phyloP scores from a whole-genome alignment of 1,284 basidiomycete genomes.

The Psilocybe mexicana region DNA sequence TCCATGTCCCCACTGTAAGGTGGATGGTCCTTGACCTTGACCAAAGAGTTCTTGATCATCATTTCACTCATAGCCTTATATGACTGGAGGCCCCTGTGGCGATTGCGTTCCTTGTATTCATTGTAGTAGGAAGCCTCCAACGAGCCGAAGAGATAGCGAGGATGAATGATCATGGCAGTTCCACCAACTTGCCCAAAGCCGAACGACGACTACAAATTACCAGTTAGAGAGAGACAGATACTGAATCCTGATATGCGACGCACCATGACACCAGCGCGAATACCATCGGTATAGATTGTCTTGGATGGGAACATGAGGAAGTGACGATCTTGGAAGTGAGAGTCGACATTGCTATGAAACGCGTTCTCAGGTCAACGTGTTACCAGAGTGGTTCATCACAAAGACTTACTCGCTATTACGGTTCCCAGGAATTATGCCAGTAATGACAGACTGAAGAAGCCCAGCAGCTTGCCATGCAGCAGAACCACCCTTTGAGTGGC shows the following conservation, averaged over 20 bases:
- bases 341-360: constrained; percentile 80
- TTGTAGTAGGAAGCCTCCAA: constrained; percentile 76
- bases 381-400: constrained; percentile 8
- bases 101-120: constrained; percentile 74
- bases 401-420: constrained; percentile 85
- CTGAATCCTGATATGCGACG: constrained; percentile 17
- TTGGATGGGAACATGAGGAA: constrained; percentile 97
- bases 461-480: constrained; percentile 98
- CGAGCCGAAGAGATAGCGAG: constrained; percentile 87
- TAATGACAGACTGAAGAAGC: constrained; percentile 83
- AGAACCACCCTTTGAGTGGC: constrained; percentile 95
- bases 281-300: constrained; percentile 90
- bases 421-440: constrained; percentile 95
- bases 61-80: constrained; percentile 96
- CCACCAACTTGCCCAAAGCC: constrained; percentile 99
- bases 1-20: constrained; percentile 92
- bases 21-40: constrained; percentile 94
- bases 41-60: constrained; percentile 91
- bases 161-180: constrained; percentile 85
- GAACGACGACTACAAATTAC: constrained; percentile 76
- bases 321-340: constrained; percentile 87
- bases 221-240: constrained; percentile 19
- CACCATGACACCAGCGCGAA: constrained; percentile 89
- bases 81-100: constrained; percentile 67
- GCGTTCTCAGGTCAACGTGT: constrained; percentile 18